Percentiles rank a stretch among this genome's conserved stretches.
Evolutionary conservation across 2,329 filamentous ascomycete genomes (phyloP).

Genomic region (Xylaria polymorpha): DNA sequence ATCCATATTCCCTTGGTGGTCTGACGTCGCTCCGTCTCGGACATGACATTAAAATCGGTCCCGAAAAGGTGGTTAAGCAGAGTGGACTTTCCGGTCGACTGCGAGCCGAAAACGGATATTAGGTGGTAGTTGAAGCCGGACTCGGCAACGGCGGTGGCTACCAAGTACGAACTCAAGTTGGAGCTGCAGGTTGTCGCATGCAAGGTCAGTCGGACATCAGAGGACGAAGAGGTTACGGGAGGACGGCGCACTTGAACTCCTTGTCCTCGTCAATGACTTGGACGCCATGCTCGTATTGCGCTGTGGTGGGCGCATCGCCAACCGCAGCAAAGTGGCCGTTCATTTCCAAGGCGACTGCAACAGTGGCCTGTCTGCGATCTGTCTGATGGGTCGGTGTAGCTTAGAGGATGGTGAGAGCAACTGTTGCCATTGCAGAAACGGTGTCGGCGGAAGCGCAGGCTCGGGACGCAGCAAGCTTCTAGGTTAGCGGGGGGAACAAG

Average conservation of each 20-base stretch:
- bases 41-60: conserved; percentile 97
- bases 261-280: conserved; percentile 98
- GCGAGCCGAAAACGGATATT: conserved; percentile 98
- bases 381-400: conserved; percentile 10
- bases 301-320: conserved; percentile 71
- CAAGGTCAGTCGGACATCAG: conserved; percentile 35
- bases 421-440: conserved; percentile 38
- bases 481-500: conserved; percentile 1
- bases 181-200: conserved; percentile 61
- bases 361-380: neutral
- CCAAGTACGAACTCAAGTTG: conserved; percentile 84
- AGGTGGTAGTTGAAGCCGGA: conserved; percentile 99
- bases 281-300: conserved; percentile 89
- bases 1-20: conserved; percentile 99
- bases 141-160: conserved; percentile 80
- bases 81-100: conserved; percentile 98
- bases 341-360: conserved; percentile 57
- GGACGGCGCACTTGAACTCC: conserved; percentile 84
- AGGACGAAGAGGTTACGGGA: conserved; percentile 24
- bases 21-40: conserved; percentile 90
- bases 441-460: conserved; percentile 22
- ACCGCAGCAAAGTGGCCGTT: conserved; percentile 85
- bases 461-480: conserved; percentile 21
- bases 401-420: conserved; percentile 24
- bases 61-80: conserved; percentile 95